Percentiles rank a stretch among this genome's conserved stretches.
These are phyloP conservation scores for Camellia oleifera DNA, from an alignment of 179 eudicot species.

Conservation along the genomic window DNA sequence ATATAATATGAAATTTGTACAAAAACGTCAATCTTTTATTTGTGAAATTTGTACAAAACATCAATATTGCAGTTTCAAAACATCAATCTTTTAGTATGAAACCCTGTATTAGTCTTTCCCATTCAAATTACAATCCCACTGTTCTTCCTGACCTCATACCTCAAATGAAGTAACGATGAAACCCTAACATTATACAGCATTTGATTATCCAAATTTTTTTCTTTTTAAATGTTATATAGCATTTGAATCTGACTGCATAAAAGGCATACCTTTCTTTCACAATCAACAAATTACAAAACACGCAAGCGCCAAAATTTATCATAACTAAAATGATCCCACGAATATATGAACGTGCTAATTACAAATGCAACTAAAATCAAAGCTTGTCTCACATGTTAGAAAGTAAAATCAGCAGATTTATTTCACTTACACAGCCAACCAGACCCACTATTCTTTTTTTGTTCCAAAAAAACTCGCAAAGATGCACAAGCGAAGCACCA, in stretches of 20 bases:
- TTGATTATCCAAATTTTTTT: too few species aligned
- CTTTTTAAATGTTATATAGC: neutral
- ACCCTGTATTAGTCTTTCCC: too few species aligned
- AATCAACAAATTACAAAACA: neutral
- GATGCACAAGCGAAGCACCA: neutral
- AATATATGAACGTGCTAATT: neutral
- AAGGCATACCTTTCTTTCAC: neutral
- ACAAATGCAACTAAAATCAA: neutral
- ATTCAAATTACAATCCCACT: too few species aligned
- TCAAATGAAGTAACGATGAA: too few species aligned
- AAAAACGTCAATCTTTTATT: too few species aligned
- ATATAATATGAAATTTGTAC: too few species aligned
- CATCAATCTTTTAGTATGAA: too few species aligned
- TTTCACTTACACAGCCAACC: conserved; percentile 1
- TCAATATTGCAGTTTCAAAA: too few species aligned
- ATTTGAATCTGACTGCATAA: neutral
- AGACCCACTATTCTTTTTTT: neutral
- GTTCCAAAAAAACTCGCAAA: neutral
- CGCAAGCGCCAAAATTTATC: neutral
- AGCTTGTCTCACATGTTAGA: neutral
- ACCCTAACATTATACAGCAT: too few species aligned
- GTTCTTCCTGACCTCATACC: too few species aligned
- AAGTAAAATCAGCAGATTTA: neutral
- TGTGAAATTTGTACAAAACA: too few species aligned
- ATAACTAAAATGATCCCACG: neutral